Percentiles rank a stretch among this genome's conserved stretches.
Evolutionary conservation across 495 filamentous ascomycete genomes (phyloP).

Genomic region (Neurospora sp.): DNA sequence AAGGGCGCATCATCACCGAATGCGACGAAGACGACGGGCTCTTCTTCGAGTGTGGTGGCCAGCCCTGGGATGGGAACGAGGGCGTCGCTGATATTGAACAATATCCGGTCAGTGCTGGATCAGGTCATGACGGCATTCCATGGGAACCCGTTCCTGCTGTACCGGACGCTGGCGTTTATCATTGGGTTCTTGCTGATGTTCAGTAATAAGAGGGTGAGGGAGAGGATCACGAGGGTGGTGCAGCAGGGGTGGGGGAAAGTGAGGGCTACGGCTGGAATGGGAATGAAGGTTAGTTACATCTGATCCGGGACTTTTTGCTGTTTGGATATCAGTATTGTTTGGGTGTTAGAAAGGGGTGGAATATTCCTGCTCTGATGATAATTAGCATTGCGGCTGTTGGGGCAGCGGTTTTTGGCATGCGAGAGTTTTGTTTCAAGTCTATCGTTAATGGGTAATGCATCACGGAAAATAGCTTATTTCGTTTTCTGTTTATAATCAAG

Average conservation of each 20-base stretch:
- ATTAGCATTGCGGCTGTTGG: neutral
- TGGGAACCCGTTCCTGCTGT: slow-evolving; percentile 61
- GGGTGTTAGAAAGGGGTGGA: neutral
- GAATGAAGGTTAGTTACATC: slow-evolving; percentile 95
- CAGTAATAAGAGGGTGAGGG: slow-evolving; percentile 61
- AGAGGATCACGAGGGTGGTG: slow-evolving; percentile 58
- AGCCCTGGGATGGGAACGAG: slow-evolving; percentile 36
- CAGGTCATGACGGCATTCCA: slow-evolving; percentile 52
- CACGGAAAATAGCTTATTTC: neutral
- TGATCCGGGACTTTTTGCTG: neutral
- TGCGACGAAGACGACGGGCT: slow-evolving; percentile 22
- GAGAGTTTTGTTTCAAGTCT: neutral
- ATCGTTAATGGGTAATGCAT: neutral
- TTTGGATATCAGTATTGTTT: neutral
- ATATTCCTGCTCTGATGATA: neutral
- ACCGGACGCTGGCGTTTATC: slow-evolving; percentile 70
- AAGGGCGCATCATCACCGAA: slow-evolving; percentile 17
- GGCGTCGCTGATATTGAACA: slow-evolving; percentile 38
- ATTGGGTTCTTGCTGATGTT: slow-evolving; percentile 71
- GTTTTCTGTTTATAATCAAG: neutral
- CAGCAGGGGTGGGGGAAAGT: slow-evolving; percentile 74
- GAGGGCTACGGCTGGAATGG: slow-evolving; percentile 82
- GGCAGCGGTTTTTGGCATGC: neutral
- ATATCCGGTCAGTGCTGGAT: slow-evolving; percentile 52
- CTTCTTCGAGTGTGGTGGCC: slow-evolving; percentile 18